Evolutionary conservation across 306 rosid species (phyloP), one percentile per base, ranked within the genome.

Genomic region (Malus orientalis): DNA sequence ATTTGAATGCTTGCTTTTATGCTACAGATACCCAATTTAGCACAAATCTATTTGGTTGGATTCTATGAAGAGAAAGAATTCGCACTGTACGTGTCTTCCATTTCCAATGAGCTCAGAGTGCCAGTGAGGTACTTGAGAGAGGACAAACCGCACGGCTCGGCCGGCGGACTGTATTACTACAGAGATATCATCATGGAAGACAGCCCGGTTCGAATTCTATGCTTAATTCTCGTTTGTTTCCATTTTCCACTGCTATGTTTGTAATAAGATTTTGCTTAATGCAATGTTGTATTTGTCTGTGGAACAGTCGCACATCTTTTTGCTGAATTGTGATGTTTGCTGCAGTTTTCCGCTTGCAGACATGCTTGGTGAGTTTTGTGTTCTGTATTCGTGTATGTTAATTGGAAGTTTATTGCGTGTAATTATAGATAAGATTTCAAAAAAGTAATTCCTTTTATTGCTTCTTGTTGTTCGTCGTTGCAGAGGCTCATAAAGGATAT

Each of bases 51-150:
- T 85, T 93, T 95, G 25, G 74, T 95, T 81, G 99, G 99, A 70
- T 95, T 92, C 86, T 86, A 87, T 45, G 99, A 92, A 85, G 99
- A 95, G 81, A 93, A 97, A n/a, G 99, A 95, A 22, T 95, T 92
- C 3, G 88, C 97, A 27, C 85, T 95, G 40, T 95, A 92, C 65
- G 97, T 91, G 49, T 95, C 99, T 76, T 92, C 99, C 10, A 87
- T 95, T 79, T 95, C 99, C 18, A 92, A 85, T 82, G 99, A 92
- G 87, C 86, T 95, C 88, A 90, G 83, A 84, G 84, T 95, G 22
- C 99, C 99, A 65, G 97, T 95, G 81, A 95, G 93, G 98, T 95
- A 95, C 85, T 89, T 95, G 89, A 95, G 86, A 82, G 99, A 95
- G 85, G 99, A 95, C 73, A 90, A 95, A 74, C 99, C 99, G 3